These are phyloP conservation scores for Coemansia sp. DNA, from an alignment of 192 early-diverging fungal genomes.

Conservation along the genomic window DNA sequence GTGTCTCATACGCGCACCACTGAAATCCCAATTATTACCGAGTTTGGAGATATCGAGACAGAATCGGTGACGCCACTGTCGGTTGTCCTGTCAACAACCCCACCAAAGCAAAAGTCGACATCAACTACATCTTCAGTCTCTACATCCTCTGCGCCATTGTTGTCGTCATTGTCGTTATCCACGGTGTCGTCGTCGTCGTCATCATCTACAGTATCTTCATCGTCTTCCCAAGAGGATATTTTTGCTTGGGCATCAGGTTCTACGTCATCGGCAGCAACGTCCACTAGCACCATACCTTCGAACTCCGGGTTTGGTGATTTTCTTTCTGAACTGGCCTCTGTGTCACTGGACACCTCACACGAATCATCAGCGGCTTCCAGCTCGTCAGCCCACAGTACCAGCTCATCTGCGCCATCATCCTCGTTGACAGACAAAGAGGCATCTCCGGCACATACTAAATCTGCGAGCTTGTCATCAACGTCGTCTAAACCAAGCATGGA, in stretches of 20 bases:
- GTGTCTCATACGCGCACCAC: slow-evolving; percentile 22
- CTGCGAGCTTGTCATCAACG: too few species aligned
- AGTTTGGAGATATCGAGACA: slow-evolving; percentile 3
- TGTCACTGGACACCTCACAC: not conserved
- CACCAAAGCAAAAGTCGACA: not conserved
- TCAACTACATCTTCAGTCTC: not conserved
- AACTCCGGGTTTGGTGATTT: not conserved
- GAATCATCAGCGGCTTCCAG: not conserved
- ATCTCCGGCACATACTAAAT: too few species aligned
- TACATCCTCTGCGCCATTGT: not conserved
- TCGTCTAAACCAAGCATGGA: too few species aligned
- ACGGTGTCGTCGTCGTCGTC: too few species aligned
- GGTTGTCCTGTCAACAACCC: too few species aligned
- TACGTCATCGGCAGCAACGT: not conserved
- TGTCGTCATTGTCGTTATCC: not conserved
- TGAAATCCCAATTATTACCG: slow-evolving; percentile 26
- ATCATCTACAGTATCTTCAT: too few species aligned
- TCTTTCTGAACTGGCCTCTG: not conserved
- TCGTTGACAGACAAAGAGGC: too few species aligned
- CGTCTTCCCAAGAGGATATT: too few species aligned
- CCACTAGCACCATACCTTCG: not conserved
- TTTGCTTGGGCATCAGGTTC: too few species aligned
- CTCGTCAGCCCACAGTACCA: too few species aligned
- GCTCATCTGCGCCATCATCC: not conserved
- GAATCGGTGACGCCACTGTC: not conserved